These are phyloP conservation scores for Trebouxia sp. DNA, from an alignment of 139 green algal genomes.

Conservation along the genomic window DNA sequence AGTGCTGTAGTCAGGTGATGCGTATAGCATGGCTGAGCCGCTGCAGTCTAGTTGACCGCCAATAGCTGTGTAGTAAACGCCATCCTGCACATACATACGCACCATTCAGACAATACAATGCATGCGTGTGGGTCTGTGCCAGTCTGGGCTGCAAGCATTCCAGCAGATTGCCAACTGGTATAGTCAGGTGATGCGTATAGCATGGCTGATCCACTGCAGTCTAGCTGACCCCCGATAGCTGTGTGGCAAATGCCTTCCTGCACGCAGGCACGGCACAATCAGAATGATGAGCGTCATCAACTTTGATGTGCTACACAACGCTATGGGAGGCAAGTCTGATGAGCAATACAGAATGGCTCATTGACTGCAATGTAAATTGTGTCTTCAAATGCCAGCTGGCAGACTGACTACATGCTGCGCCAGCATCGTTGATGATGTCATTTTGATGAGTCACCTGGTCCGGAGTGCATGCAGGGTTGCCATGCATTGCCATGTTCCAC, in stretches of 20 bases:
- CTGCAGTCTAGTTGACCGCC: slow-evolving; percentile 18
- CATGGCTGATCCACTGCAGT: slow-evolving; percentile 24
- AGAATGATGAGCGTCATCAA: too few species aligned
- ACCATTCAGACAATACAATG: background rate
- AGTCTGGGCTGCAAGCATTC: background rate
- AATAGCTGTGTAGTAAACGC: background rate
- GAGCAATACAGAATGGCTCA: slow-evolving; percentile 4
- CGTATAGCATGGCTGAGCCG: slow-evolving; percentile 23
- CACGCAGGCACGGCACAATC: background rate
- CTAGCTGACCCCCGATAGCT: background rate
- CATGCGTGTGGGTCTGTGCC: background rate
- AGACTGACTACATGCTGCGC: too few species aligned
- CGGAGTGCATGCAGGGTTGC: too few species aligned
- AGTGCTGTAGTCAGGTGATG: background rate
- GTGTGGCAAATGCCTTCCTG: background rate
- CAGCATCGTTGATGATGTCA: too few species aligned
- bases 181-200: slow-evolving; percentile 3
- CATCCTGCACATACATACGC: background rate
- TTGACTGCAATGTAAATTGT: slow-evolving; percentile 15
- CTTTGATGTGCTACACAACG: too few species aligned
- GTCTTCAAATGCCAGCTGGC: too few species aligned
- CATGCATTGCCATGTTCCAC: too few species aligned
- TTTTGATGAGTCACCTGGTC: too few species aligned
- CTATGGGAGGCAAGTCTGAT: background rate
- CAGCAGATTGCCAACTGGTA: background rate